Conservation (phyloP, 2,329 filamentous ascomycete genomes). For the Diaporthe velutina region DNA sequence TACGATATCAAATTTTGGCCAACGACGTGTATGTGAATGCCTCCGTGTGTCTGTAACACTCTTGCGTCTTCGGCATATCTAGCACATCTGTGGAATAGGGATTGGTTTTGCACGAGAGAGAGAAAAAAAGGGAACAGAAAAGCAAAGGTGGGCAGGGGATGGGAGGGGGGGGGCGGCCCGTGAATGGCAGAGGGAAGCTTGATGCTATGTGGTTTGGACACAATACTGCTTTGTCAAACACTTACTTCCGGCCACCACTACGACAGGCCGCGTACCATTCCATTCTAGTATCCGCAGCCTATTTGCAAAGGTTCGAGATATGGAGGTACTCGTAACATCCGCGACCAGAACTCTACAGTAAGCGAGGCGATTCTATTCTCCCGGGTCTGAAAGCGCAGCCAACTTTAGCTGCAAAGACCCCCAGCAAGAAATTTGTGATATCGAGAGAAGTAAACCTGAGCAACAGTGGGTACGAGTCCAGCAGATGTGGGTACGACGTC, state of each 20-base stretch:
- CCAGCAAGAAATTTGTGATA: neutral
- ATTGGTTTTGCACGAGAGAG: too few species aligned
- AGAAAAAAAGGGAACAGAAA: too few species aligned
- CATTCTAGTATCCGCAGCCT: neutral
- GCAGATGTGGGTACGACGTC: neutral
- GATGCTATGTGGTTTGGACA: neutral
- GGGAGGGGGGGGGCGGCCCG: too few species aligned
- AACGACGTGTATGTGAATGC: neutral
- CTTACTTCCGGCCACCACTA: neutral
- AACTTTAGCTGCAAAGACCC: too few species aligned
- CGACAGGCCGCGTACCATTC: neutral
- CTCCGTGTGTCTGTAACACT: neutral
- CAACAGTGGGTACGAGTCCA: neutral
- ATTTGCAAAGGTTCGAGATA: neutral
- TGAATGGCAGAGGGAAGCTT: neutral
- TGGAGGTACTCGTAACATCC: neutral
- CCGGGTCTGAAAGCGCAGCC: neutral
- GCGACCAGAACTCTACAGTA: neutral
- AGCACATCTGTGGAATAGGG: too few species aligned
- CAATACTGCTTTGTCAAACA: neutral
- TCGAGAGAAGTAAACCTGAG: neutral
- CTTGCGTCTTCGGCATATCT: too few species aligned
- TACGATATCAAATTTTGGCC: neutral
- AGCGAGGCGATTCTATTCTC: neutral
- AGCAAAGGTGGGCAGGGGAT: too few species aligned